These are phyloP conservation scores for Colletotrichum eremochloae DNA, from an alignment of 2,329 filamentous ascomycete genomes.

Conservation along the genomic window DNA sequence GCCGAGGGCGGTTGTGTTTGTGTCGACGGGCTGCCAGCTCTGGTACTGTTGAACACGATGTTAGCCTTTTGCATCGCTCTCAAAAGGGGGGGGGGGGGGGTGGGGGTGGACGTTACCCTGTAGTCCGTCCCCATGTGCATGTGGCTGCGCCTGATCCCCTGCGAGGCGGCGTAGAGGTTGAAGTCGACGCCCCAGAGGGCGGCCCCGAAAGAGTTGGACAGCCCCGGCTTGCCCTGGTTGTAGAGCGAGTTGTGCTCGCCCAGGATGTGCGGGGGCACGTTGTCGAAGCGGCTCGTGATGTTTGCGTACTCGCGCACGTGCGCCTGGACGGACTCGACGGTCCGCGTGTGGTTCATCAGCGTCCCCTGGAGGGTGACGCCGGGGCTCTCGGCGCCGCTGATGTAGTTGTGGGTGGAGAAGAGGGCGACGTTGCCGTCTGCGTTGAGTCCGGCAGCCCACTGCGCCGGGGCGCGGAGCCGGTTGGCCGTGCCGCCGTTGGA, in stretches of 20 bases:
- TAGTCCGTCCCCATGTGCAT: slow-evolving; percentile 76
- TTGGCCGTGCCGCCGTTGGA: slow-evolving; percentile 68
- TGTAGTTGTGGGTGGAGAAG: slow-evolving; percentile 75
- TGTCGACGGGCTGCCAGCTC: slow-evolving; percentile 71
- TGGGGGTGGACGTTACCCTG: slow-evolving; percentile 51
- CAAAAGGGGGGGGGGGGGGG: no score
- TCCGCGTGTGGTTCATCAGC: slow-evolving; percentile 73
- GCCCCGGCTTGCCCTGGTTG: slow-evolving; percentile 70
- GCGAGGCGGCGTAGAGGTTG: slow-evolving; percentile 68
- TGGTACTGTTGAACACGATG: slow-evolving; percentile 56
- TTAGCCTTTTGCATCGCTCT: neutral
- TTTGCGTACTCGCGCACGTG: slow-evolving; percentile 62
- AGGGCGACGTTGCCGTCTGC: slow-evolving; percentile 62
- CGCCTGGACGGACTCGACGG: slow-evolving; percentile 59
- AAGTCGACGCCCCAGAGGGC: slow-evolving; percentile 76
- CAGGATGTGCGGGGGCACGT: slow-evolving; percentile 68
- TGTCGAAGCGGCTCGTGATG: slow-evolving; percentile 56
- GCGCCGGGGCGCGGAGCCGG: slow-evolving; percentile 61
- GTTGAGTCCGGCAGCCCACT: slow-evolving; percentile 68
- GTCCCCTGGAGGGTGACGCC: slow-evolving; percentile 73
- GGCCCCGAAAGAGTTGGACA: slow-evolving; percentile 75
- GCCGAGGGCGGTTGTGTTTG: slow-evolving; percentile 61
- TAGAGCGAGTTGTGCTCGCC: slow-evolving; percentile 74
- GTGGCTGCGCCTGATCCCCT: slow-evolving; percentile 69
- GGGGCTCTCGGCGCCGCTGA: slow-evolving; percentile 68